These are phyloP conservation scores for Evernia prunastri DNA, from an alignment of 495 filamentous ascomycete genomes.

Conservation along the genomic window DNA sequence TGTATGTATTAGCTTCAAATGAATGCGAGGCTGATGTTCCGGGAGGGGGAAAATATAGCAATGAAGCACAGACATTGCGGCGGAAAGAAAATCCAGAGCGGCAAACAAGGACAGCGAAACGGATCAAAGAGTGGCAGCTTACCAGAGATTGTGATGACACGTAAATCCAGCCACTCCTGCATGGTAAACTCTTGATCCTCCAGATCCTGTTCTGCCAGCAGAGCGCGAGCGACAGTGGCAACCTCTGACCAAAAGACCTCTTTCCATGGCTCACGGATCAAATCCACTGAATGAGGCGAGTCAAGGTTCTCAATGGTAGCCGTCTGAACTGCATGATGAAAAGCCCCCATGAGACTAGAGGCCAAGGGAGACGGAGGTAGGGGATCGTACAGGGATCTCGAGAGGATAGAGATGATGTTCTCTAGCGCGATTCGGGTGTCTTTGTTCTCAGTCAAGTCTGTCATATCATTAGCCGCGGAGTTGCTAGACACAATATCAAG, in stretches of 20 bases:
- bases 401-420: slow-evolving; percentile 12
- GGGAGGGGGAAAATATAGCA: neutral
- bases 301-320: neutral
- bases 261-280: slow-evolving; percentile 19
- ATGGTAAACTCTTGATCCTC: slow-evolving; percentile 15
- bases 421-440: slow-evolving; percentile 9
- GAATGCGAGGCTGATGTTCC: neutral
- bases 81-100: neutral
- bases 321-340: neutral
- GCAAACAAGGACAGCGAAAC: neutral
- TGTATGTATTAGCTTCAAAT: neutral
- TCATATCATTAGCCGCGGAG: neutral
- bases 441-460: slow-evolving; percentile 19
- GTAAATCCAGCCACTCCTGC: slow-evolving; percentile 18
- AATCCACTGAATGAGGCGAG: neutral
- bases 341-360: neutral
- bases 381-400: slow-evolving; percentile 11
- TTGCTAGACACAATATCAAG: neutral
- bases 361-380: neutral
- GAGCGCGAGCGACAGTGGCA: slow-evolving; percentile 15
- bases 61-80: neutral
- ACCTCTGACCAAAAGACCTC: slow-evolving; percentile 18
- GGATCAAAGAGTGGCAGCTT: neutral
- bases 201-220: slow-evolving; percentile 19
- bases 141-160: slow-evolving; percentile 22